Percentiles rank a stretch among this genome's conserved stretches.
phyloP scores from a whole-genome alignment of 2,329 filamentous ascomycete genomes.

The Scytalidium lignicola region DNA sequence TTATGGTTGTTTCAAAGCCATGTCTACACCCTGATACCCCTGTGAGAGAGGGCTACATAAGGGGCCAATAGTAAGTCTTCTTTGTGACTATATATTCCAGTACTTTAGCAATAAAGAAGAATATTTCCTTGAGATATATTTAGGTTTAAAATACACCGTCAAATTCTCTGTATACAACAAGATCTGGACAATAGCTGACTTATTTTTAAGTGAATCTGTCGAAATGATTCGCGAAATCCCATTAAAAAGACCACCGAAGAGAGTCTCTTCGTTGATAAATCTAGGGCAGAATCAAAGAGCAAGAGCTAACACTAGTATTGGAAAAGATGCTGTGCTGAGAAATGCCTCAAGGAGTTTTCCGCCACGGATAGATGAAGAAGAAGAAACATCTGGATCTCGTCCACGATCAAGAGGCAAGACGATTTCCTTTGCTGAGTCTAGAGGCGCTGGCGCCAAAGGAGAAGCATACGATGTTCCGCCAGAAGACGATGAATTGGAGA shows the following conservation, averaged over 20 bases:
- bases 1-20: constrained; percentile 83
- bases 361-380: constrained; percentile 2
- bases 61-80: constrained; percentile 59
- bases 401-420: constrained; percentile 31
- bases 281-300: constrained; percentile 29
- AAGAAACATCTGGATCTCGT: constrained; percentile 14
- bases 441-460: constrained; percentile 31
- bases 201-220: constrained; percentile 60
- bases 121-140: too few relatives aligned
- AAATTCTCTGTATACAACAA: neutral
- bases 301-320: constrained; percentile 25
- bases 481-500: constrained; percentile 42
- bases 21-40: constrained; percentile 71
- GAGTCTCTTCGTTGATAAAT: constrained; percentile 41
- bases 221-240: constrained; percentile 86
- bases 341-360: constrained; percentile 29
- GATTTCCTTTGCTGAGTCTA: constrained; percentile 35
- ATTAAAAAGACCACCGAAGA: constrained; percentile 37
- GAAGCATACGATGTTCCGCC: constrained; percentile 26
- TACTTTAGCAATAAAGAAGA: too few relatives aligned
- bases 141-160: too few relatives aligned
- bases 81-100: too few relatives aligned
- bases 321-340: constrained; percentile 39
- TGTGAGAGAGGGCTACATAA: constrained; percentile 66
- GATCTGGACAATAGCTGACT: neutral